Evolutionary conservation across 179 eudicot species (phyloP), one percentile per base, ranked within the genome.

Genomic region (Heliamphora pulchella): DNA sequence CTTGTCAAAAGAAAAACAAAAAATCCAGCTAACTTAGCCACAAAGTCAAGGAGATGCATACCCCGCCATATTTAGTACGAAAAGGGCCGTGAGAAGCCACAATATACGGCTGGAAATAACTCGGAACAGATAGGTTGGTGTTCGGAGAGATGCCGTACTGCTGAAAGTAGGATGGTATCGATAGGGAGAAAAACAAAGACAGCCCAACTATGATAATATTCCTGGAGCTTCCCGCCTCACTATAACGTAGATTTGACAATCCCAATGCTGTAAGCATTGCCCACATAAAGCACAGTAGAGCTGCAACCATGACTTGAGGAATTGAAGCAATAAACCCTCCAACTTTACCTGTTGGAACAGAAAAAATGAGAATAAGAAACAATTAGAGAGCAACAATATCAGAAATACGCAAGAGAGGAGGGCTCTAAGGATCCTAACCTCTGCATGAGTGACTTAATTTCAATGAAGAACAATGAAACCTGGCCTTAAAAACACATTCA

Each of bases 191-290:
- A 82, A 93, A 96, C 86, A 96, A 88, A 71, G 98, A 92, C 63
- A 96, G 78, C 66, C 99, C 99, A 68, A 96, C 93, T 44, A 96
- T 96, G 66, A 96, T 93, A 39, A 96, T 93, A 86, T 96, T 96
- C 80, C 98, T 89, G 47, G 99, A 93, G 87, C 99, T 96, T 76
- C 99, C 99, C 15, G 98, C 97, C 84, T 95, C 98, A 80, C 98
- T 95, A 71, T 93, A 95, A 6, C 98, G 91, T 74, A 95, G 86
- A 86, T 93, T 95, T 74, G 98, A 95, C 82, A 95, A 89, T 72
- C 98, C 98, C 53, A 95, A 80, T 10, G 98, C 98, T 43, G 93
- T 82, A 74, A 95, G 97, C 98, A 95, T 93, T 62, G 94, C 97
- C 98, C 97, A 95, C 98, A 93, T 96, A 86, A 93, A 91, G 89